Percentiles rank a stretch among this genome's conserved stretches.
Conservation (phyloP, 2,329 filamentous ascomycete species). For the Dissoconium aciculare region DNA sequence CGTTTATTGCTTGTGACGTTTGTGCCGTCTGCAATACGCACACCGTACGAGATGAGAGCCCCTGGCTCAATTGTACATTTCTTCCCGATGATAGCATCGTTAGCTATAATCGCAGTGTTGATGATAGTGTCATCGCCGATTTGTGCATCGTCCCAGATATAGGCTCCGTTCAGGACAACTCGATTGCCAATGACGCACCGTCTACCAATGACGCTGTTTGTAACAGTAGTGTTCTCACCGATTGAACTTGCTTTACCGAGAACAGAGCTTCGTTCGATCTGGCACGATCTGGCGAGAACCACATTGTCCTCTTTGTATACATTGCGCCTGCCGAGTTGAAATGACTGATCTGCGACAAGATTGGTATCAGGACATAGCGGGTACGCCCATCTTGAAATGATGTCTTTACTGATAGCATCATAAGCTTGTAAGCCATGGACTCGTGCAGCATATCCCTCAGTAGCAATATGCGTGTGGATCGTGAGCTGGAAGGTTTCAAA, state of each 20-base stretch:
- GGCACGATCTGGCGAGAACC: conserved; percentile 54
- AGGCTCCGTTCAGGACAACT: conserved; percentile 62
- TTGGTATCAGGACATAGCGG: conserved; percentile 85
- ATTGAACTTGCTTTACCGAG: conserved; percentile 64
- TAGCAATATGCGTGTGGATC: conserved; percentile 79
- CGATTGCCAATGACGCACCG: conserved; percentile 77
- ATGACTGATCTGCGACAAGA: conserved; percentile 60
- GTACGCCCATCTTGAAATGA: conserved; percentile 76
- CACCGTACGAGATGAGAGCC: conserved; percentile 64
- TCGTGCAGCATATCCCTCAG: conserved; percentile 70
- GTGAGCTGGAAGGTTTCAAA: conserved; percentile 94
- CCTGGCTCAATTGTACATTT: conserved; percentile 55
- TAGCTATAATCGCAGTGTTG: conserved; percentile 60
- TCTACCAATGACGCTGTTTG: conserved; percentile 66
- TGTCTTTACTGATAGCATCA: conserved; percentile 72
- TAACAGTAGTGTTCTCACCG: conserved; percentile 54
- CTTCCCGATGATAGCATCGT: conserved; percentile 55
- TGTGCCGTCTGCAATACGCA: conserved; percentile 51
- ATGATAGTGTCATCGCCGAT: conserved; percentile 63
- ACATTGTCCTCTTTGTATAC: conserved; percentile 70
- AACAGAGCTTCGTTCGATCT: conserved; percentile 53
- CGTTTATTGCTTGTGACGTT: conserved; percentile 30
- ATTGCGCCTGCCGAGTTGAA: conserved; percentile 52
- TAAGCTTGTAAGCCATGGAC: conserved; percentile 80
- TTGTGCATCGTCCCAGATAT: conserved; percentile 72